Conservation (phyloP, 2,329 filamentous ascomycete species). For the Ampelomyces quisqualis region DNA sequence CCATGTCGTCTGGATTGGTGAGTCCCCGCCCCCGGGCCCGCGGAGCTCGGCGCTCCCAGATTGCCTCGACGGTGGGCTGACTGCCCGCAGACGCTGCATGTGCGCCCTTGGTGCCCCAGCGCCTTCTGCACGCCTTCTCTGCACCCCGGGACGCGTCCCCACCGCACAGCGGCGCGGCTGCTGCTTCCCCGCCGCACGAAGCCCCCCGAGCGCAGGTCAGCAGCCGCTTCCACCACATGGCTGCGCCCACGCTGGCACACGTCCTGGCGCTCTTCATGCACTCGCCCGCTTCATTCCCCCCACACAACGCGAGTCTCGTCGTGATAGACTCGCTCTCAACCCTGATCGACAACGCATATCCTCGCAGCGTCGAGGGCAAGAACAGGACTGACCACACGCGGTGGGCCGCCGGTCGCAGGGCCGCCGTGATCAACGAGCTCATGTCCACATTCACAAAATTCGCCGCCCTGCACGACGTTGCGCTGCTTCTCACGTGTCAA, state of each 20-base stretch:
- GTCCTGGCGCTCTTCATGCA: constrained; percentile 71
- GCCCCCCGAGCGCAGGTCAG: constrained; percentile 34
- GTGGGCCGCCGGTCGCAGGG: constrained; percentile 53
- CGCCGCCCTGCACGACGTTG: constrained; percentile 70
- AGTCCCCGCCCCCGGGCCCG: constrained; percentile 36
- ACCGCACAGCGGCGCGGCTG: constrained; percentile 3
- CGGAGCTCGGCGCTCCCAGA: constrained; percentile 15
- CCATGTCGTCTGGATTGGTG: constrained; percentile 81
- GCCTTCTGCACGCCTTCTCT: constrained; percentile 52
- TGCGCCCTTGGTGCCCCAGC: constrained; percentile 50
- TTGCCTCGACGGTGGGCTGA: constrained; percentile 25
- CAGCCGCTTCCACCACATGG: constrained; percentile 65
- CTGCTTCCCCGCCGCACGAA: constrained; percentile 8
- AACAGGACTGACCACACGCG: constrained; percentile 48
- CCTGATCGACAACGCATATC: constrained; percentile 75
- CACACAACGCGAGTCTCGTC: constrained; percentile 64
- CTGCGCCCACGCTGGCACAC: constrained; percentile 60
- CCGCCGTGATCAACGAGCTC: constrained; percentile 67
- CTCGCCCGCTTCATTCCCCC: constrained; percentile 64
- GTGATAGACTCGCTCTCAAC: constrained; percentile 78
- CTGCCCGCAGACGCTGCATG: constrained; percentile 50
- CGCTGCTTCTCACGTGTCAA: constrained; percentile 75
- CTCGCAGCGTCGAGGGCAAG: constrained; percentile 54
- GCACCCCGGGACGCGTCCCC: constrained; percentile 6
- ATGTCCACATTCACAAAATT: constrained; percentile 64